Evolutionary conservation across 2,329 filamentous ascomycete genomes (phyloP).

Genomic region (Penicillium frequentans): DNA sequence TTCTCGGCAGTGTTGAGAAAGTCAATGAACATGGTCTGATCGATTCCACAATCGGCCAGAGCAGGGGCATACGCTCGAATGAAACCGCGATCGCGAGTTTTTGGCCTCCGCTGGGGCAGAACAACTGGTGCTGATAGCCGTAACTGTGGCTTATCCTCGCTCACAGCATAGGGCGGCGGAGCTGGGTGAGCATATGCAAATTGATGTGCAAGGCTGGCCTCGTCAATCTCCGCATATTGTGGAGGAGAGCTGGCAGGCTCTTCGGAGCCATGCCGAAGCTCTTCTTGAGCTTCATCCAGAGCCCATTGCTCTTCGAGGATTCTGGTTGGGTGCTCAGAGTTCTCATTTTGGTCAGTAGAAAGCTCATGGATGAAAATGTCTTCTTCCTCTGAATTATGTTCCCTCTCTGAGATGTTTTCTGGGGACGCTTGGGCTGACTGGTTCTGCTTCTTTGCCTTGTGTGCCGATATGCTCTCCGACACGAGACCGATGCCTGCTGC

Average conservation of each 20-base stretch:
- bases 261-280: slow-evolving; percentile 2
- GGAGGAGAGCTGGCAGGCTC: not conserved
- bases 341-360: not conserved
- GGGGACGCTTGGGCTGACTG: not conserved
- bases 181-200: slow-evolving; percentile 14
- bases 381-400: not conserved
- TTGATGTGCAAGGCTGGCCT: slow-evolving; percentile 10
- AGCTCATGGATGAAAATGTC: not conserved
- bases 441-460: slow-evolving; percentile 17
- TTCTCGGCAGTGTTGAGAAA: slow-evolving; percentile 40
- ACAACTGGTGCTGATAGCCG: slow-evolving; percentile 36
- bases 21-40: slow-evolving; percentile 36
- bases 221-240: not conserved
- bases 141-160: not conserved
- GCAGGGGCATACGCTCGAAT: slow-evolving; percentile 42
- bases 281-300: slow-evolving; percentile 28
- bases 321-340: not conserved
- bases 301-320: slow-evolving; percentile 22
- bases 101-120: slow-evolving; percentile 41
- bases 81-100: slow-evolving; percentile 38
- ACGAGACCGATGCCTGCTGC: slow-evolving; percentile 29
- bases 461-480: slow-evolving; percentile 22
- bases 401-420: not conserved
- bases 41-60: slow-evolving; percentile 35
- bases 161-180: slow-evolving; percentile 7